Base-by-base conservation (phyloP, 1,284 basidiomycete genomes). In the Leccinum pallidistipes region DNA sequence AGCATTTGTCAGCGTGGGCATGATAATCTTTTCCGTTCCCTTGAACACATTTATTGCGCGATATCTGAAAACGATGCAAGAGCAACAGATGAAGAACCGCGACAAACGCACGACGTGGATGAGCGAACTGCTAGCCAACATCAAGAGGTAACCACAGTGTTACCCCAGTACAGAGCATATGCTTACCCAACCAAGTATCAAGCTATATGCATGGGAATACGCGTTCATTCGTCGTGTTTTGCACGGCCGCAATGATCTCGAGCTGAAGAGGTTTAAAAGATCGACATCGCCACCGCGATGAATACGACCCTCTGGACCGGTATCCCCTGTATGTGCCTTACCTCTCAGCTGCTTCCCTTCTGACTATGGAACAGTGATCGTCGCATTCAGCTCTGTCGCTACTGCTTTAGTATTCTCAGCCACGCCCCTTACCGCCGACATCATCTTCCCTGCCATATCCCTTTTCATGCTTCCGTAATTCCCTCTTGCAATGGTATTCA, bases 381-480 rank as follows among this genome's bases (percentile, higher is more conserved):
- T 97, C 34, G 93, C 93, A 0, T 95, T 97, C 76, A 87, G 89
- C 59, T 92, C 94, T 0, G 95, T 98, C 69, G 87, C 92, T 10
- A 84, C 89, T 0, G 95, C 94, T 47, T 90, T 93, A 0, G 72
- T 82, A 21, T 86, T 87, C 1, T 88, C 87, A 2, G 77, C 84
- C 2, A 81, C 74, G 52, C 93, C 95, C 2, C 77, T 98, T 5
- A 98, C 96, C 0, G 86, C 92, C 1, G 94, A 97, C 69, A 80
- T 95, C 64, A 95, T 98, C 68, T 98, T 98, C 83, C 96, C 96
- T 3, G 89, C 94, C 0, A 94, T 98, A 58, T 91, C 94, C 0
- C 80, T 98, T 45, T 98, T 98, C 80, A 91, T 94, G 83, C 82
- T 98, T 0, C 80, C 98, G 36, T 85, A 90, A 67, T 92, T 97